Base-by-base conservation (phyloP, 1,284 basidiomycete species). In the Tylopilus sp. region DNA sequence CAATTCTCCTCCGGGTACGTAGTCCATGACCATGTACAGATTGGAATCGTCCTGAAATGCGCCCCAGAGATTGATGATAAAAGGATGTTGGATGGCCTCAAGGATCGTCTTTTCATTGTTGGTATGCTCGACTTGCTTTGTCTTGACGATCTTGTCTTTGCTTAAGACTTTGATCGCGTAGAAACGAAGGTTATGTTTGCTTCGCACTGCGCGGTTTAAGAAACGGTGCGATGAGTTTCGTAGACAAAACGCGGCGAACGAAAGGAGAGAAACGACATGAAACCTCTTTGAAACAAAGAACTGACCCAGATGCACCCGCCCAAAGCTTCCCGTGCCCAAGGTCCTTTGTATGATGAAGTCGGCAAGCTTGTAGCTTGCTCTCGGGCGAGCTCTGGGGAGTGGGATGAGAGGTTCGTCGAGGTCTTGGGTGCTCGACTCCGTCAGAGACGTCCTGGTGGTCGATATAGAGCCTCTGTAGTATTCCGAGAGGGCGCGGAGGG, bases 1-100 rank as follows among this genome's bases (percentile, higher is more conserved):
- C 7, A 99, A 76, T 70, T 99, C 96, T 16, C 96, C 96, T 18
- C 96, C 96, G 0, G 94, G 92, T 4, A 99, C 96, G 66, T 97
- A 99, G 72, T 99, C 97, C 96, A 99, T 98, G 50, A 99, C 95
- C 94, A 99, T 97, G 76, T 97, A 99, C 12, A 99, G 74, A 66
- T 97, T 98, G 39, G 89, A 79, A 10, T 84, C 74, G 62, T 98
- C 96, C 61, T 97, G 92, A 72, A 99, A 99, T 1, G 92, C 90
- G 23, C 96, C 97, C 96, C 96, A 99, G 6, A 99, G 81, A 64
- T 97, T 99, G 73, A 99, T 86, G 56, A 99, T 89, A 72, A 99
- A 99, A 2, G 95, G 91, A 68, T 98, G 94, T 45, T 95, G 85
- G 0, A 97, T 91, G 25, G 84, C 79, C 49, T 89, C 84, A 38